phyloP scores from a whole-genome alignment of 2,329 filamentous ascomycete genomes.

The Ilyonectria robusta region DNA sequence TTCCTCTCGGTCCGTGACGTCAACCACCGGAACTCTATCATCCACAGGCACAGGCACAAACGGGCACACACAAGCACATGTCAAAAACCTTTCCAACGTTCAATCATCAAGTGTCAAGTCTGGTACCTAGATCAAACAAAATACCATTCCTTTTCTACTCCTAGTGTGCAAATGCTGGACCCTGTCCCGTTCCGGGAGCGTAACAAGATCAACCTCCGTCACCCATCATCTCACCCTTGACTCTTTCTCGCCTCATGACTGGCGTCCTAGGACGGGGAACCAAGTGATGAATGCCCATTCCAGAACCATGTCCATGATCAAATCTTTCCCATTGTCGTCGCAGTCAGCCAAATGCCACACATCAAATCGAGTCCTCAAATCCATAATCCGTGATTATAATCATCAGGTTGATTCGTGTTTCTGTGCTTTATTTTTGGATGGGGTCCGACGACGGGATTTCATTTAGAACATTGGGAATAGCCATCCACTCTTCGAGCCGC shows the following conservation, averaged over 20 bases:
- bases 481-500: conserved; percentile 54
- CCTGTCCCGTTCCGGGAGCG: conserved; percentile 49
- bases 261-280: conserved; percentile 44
- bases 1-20: conserved; percentile 22
- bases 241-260: conserved; percentile 39
- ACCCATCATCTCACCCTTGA: conserved; percentile 44
- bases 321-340: conserved; percentile 12
- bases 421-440: conserved; percentile 54
- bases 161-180: conserved; percentile 55
- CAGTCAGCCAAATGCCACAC: conserved; percentile 32
- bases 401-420: conserved; percentile 49
- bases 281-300: conserved; percentile 23
- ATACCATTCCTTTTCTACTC: conserved; percentile 56
- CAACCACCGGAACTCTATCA: conserved; percentile 3
- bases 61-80: not conserved
- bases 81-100: conserved; percentile 20
- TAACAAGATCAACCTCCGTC: conserved; percentile 49
- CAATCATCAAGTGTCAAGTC: conserved; percentile 33
- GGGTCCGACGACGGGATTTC: conserved; percentile 52
- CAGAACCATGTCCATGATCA: conserved; percentile 12
- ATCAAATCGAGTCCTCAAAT: conserved; percentile 40
- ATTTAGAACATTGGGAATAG: conserved; percentile 55
- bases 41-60: conserved; percentile 3
- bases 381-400: conserved; percentile 40
- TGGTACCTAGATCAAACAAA: conserved; percentile 49